Conservation (phyloP, 306 rosid species). For the Quercus variabilis region DNA sequence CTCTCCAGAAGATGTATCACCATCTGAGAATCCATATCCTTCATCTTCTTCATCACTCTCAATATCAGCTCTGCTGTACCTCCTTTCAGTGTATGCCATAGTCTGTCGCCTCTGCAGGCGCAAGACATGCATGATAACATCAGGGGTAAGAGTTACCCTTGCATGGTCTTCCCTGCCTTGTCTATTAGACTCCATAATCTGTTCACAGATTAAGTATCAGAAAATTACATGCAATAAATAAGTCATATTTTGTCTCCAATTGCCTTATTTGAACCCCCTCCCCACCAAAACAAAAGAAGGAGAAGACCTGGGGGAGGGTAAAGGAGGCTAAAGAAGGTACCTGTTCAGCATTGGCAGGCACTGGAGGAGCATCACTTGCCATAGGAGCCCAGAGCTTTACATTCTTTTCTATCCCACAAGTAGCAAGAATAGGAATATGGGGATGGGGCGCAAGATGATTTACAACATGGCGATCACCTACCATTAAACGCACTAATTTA, state of each 20-base stretch:
- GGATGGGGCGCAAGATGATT: slow-evolving; percentile 59
- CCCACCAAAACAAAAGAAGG: background rate
- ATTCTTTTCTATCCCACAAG: slow-evolving; percentile 46
- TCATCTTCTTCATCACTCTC: slow-evolving; percentile 44
- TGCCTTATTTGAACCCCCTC: background rate
- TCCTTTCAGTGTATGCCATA: slow-evolving; percentile 37
- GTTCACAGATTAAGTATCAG: slow-evolving; percentile 10
- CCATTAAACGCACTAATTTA: slow-evolving; percentile 44
- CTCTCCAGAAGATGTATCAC: slow-evolving; percentile 34
- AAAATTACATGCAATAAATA: slow-evolving; percentile 3
- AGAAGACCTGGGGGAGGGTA: background rate
- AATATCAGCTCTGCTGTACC: slow-evolving; percentile 33
- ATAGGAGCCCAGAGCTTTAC: slow-evolving; percentile 55
- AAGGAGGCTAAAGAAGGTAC: slow-evolving; percentile 20
- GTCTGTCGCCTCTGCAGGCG: slow-evolving; percentile 58
- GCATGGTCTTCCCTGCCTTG: slow-evolving; percentile 45
- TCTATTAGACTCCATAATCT: slow-evolving; percentile 50
- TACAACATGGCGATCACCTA: slow-evolving; percentile 41
- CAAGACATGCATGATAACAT: slow-evolving; percentile 46
- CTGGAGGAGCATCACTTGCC: slow-evolving; percentile 32
- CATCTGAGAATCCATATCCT: slow-evolving; percentile 26
- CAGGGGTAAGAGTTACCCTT: slow-evolving; percentile 39
- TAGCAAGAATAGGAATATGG: slow-evolving; percentile 43
- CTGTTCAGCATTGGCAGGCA: slow-evolving; percentile 42
- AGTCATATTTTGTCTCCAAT: slow-evolving; percentile 3